Evolutionary conservation across 192 early-diverging fungal species (phyloP), one percentile per base, ranked within the genome.

Genomic region (Diversispora eburnea): DNA sequence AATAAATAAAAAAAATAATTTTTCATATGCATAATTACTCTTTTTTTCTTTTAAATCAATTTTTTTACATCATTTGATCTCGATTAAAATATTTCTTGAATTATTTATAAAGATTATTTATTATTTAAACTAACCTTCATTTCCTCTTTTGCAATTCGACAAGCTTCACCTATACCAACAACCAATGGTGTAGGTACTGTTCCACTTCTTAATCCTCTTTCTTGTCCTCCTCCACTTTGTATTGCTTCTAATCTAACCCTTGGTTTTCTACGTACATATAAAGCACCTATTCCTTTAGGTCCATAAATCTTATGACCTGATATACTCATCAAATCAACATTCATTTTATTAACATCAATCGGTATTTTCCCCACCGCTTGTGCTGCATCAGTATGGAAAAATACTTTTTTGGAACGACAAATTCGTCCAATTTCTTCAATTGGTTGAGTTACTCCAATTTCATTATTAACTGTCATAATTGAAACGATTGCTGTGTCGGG

Each of bases 301-400:
- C 95, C 97, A 74, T 98, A 98, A 52, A 98, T 78, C 83, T 98
- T 98, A 84, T 98, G 97, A 9, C 97, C 97, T 42, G 92, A 94
- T 57, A 98, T 94, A 74, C 93, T 94, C 90, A 98, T 90, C 54
- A 98, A 83, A 76, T 98, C 97, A 69, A 97, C 87, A 79, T 97
- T 94, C 91, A 94, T 93, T 42, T 82, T 87, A 66, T 92, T 92
- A 13, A 98, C 95, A 76, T 96, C 90, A 46, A 98, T 75, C 3
- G 94, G 93, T 72, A 98, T 94, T 81, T 98, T 98, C 55, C 97
- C 97, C 17, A 93, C 85, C 33, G 95, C 97, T 81, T 98, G 97
- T 0, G 97, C 97, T 19, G 94, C 94, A 79, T 98, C 97, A 7
- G 94, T 96, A 76, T 98, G 95, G 83, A 98, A 96, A 72, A 97